A percentile compares a stretch with the other conserved stretches of the same genome.
These are phyloP conservation scores for Agastache rugosa DNA, from an alignment of 257 asterid species.

Conservation along the genomic window DNA sequence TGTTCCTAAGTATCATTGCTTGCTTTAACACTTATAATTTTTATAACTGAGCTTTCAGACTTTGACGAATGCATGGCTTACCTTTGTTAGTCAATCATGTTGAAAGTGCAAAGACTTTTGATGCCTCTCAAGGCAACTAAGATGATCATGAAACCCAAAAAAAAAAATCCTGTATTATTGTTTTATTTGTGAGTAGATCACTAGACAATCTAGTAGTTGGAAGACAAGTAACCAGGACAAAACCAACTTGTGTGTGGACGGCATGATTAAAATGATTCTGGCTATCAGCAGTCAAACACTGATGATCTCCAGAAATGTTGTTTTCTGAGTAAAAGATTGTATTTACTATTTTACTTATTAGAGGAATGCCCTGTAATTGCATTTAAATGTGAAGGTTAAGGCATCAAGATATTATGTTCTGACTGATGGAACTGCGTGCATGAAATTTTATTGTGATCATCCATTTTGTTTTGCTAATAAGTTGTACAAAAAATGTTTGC, in stretches of 20 bases:
- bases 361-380: neutral
- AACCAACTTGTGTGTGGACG: neutral
- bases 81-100: too few relatives aligned
- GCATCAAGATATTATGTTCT: neutral
- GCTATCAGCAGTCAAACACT: too few relatives aligned
- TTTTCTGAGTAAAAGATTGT: neutral
- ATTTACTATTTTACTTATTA: neutral
- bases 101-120: too few relatives aligned
- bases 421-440: neutral
- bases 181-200: neutral
- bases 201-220: neutral
- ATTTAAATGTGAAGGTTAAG: neutral
- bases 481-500: slow-evolving; percentile 34
- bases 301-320: neutral
- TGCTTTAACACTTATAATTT: neutral
- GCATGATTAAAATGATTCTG: neutral
- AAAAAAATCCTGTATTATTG: neutral
- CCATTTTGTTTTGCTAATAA: neutral
- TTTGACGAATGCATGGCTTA: too few relatives aligned
- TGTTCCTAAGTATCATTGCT: slow-evolving; percentile 10
- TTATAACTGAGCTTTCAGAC: neutral
- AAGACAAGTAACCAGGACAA: too few relatives aligned
- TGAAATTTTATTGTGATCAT: neutral
- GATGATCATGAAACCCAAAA: neutral
- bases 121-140: neutral